Percentiles rank a stretch among this genome's conserved stretches.
Conservation (phyloP, 2,329 filamentous ascomycete genomes). For the Penicillium crustosum region DNA sequence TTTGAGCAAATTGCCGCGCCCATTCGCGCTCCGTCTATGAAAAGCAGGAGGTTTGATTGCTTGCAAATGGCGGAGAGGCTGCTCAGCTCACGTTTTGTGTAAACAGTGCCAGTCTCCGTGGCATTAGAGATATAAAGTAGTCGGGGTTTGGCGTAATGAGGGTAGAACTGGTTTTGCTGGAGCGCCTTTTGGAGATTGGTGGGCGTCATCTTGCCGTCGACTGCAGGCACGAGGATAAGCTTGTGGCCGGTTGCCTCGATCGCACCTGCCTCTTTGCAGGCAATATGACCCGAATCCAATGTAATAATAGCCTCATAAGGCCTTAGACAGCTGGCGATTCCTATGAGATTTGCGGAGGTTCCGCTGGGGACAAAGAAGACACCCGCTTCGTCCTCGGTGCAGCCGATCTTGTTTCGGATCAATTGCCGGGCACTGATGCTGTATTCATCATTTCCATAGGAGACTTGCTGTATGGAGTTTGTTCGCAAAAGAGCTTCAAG, state of each 20-base stretch:
- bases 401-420: constrained; percentile 39
- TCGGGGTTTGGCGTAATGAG: constrained; percentile 53
- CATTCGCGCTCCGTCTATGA: constrained; percentile 53
- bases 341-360: constrained; percentile 54
- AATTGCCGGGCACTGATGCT: constrained; percentile 44
- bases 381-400: constrained; percentile 42
- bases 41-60: constrained; percentile 43
- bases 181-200: constrained; percentile 44
- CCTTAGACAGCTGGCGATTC: constrained; percentile 52
- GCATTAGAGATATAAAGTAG: constrained; percentile 56
- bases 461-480: constrained; percentile 49
- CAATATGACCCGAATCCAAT: constrained; percentile 52
- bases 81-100: constrained; percentile 45
- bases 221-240: constrained; percentile 50
- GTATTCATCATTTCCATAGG: constrained; percentile 52
- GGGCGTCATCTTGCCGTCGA: constrained; percentile 51
- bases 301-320: constrained; percentile 55
- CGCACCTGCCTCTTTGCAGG: constrained; percentile 52
- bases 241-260: constrained; percentile 55
- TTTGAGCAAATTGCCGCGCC: constrained; percentile 46
- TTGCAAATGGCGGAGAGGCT: constrained; percentile 48
- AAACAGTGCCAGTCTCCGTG: constrained; percentile 53
- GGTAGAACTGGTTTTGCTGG: constrained; percentile 53
- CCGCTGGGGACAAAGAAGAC: constrained; percentile 56
- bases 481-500: constrained; percentile 49